These are phyloP conservation scores for Allantophomopsis cytisporea DNA, from an alignment of 2,329 filamentous ascomycete genomes.

Conservation along the genomic window DNA sequence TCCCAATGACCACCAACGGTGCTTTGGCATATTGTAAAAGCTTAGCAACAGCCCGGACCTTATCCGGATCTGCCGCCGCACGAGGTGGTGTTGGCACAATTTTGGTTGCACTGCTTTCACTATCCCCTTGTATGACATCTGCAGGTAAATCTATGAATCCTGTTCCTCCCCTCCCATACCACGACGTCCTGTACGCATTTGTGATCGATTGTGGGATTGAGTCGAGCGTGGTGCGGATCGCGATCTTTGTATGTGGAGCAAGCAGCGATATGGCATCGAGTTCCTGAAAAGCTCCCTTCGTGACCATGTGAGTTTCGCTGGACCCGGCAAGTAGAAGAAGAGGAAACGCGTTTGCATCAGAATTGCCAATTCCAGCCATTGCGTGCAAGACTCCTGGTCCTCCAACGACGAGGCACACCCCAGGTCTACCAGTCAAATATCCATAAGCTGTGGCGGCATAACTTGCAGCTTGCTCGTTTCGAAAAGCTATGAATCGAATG, in stretches of 20 bases:
- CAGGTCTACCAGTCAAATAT: conserved; percentile 39
- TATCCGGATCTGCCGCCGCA: conserved; percentile 27
- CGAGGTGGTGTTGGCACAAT: conserved; percentile 24
- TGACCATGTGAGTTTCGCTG: conserved; percentile 33
- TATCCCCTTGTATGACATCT: conserved; percentile 34
- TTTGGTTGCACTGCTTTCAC: conserved; percentile 10
- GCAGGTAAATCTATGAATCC: conserved; percentile 40
- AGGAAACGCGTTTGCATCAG: conserved; percentile 39
- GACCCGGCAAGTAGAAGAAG: conserved; percentile 39
- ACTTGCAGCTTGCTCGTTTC: conserved; percentile 43
- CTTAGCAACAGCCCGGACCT: conserved; percentile 24
- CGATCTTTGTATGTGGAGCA: conserved; percentile 35
- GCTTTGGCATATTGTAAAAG: conserved; percentile 32
- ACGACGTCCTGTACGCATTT: conserved; percentile 35
- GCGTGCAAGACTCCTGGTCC: conserved; percentile 44
- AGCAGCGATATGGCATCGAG: conserved; percentile 38
- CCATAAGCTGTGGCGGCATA: conserved; percentile 45
- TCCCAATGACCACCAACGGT: conserved; percentile 38
- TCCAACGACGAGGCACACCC: conserved; percentile 43
- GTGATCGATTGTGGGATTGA: conserved; percentile 30
- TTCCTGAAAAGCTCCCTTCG: conserved; percentile 42
- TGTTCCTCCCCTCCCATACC: conserved; percentile 37
- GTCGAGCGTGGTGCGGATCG: conserved; percentile 29
- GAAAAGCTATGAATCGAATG: conserved; percentile 42
- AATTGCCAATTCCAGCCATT: conserved; percentile 38